These are phyloP conservation scores for Microcyclospora tardicrescens DNA, from an alignment of 2,329 filamentous ascomycete species.

Conservation along the genomic window DNA sequence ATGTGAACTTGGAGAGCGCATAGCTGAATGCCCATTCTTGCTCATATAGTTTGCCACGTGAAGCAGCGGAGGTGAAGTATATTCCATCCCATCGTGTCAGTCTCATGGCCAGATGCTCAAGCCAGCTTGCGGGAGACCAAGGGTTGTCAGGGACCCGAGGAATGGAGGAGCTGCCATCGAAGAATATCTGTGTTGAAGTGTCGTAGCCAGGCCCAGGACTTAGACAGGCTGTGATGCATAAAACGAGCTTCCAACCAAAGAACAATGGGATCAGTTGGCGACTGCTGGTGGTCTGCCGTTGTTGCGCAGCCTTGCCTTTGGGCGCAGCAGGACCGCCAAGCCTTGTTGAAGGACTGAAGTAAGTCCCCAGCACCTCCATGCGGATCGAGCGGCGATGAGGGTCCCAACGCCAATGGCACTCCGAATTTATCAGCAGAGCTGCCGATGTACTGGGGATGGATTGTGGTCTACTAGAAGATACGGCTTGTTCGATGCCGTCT, in stretches of 20 bases:
- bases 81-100: conserved; percentile 71
- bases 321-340: conserved; percentile 5
- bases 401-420: no score
- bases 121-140: conserved; percentile 3
- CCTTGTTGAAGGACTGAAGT: conserved; percentile 2
- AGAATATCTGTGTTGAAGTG: conserved; percentile 53
- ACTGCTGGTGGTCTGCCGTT: conserved; percentile 4
- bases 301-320: conserved; percentile 2
- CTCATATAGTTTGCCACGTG: conserved; percentile 56
- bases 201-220: conserved; percentile 57
- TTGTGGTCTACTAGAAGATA: no score
- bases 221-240: conserved; percentile 48
- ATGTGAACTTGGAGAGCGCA: conserved; percentile 36
- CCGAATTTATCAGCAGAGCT: no score
- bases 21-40: conserved; percentile 78
- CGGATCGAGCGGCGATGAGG: no score
- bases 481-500: no score
- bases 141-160: not conserved
- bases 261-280: conserved; percentile 30
- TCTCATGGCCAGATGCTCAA: conserved; percentile 36
- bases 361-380: conserved; percentile 5
- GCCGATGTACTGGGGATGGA: no score
- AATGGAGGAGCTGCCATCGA: conserved; percentile 16
- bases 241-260: conserved; percentile 50
- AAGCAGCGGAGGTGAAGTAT: conserved; percentile 55